Percentiles rank a stretch among this genome's conserved stretches.
Evolutionary conservation across 1,284 basidiomycete species (phyloP).

Genomic region (Hortiboletus rubellus): DNA sequence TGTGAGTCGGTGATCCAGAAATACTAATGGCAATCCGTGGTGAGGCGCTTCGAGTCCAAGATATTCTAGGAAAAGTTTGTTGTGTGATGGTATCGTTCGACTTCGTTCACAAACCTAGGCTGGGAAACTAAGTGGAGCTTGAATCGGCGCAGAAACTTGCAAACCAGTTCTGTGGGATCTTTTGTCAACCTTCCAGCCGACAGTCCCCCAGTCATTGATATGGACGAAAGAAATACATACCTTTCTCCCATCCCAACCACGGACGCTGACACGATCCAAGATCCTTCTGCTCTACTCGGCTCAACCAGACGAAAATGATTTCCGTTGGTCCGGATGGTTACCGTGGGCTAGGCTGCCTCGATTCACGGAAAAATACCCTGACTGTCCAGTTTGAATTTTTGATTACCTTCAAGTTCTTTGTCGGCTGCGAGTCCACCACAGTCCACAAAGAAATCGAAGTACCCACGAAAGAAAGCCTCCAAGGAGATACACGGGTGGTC

Average conservation of each 20-base stretch:
- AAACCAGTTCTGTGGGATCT: not conserved
- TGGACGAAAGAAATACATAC: slow-evolving; percentile 73
- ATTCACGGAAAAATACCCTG: slow-evolving; percentile 65
- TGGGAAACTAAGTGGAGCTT: not conserved
- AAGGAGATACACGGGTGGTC: slow-evolving; percentile 35
- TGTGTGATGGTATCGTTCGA: too few species aligned
- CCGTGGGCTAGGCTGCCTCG: slow-evolving; percentile 74
- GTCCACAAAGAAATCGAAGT: slow-evolving; percentile 11
- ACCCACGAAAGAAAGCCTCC: slow-evolving; percentile 15
- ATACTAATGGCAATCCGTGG: not conserved
- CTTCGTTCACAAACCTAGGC: not conserved
- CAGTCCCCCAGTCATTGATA: slow-evolving; percentile 57
- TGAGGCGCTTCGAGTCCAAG: not conserved
- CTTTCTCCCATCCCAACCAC: not conserved
- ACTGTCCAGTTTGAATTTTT: slow-evolving; percentile 57
- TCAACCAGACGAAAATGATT: slow-evolving; percentile 40
- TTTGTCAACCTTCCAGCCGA: slow-evolving; percentile 42
- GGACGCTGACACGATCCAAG: slow-evolving; percentile 38
- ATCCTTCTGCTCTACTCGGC: slow-evolving; percentile 77
- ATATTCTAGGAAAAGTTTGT: too few species aligned
- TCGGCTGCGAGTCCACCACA: not conserved
- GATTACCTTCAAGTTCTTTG: slow-evolving; percentile 7
- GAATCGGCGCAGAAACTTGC: not conserved
- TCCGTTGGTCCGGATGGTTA: slow-evolving; percentile 38
- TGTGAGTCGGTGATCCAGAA: not conserved